A percentile compares a stretch with the other conserved stretches of the same genome.
Evolutionary conservation across 768 basidiomycete species (phyloP).

Genomic region (Strobilomyces confusus): DNA sequence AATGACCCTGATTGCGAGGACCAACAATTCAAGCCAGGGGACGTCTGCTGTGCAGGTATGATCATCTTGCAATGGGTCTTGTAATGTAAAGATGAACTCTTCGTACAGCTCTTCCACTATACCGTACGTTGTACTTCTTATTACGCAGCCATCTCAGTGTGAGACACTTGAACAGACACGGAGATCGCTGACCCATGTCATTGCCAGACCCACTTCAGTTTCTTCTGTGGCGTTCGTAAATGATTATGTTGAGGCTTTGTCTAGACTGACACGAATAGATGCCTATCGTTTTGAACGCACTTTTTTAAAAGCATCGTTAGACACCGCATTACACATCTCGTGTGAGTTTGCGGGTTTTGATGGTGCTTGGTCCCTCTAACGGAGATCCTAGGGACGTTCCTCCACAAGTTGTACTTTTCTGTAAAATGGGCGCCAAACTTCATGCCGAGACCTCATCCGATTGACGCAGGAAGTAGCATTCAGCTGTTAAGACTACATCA

Average conservation of each 20-base stretch:
- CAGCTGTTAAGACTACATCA: constrained; percentile 39
- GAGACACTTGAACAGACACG: constrained; percentile 38
- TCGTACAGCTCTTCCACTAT: constrained; percentile 53
- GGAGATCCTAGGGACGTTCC: constrained; percentile 37
- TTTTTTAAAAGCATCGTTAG: constrained; percentile 45
- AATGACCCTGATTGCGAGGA: constrained; percentile 43
- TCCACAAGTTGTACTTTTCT: constrained; percentile 46
- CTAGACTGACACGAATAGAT: constrained; percentile 34
- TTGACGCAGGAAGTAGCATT: constrained; percentile 28
- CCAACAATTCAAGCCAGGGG: constrained; percentile 55
- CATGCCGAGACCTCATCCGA: background rate
- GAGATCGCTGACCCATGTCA: background rate
- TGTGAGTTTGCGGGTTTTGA: constrained; percentile 20
- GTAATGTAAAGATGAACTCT: background rate
- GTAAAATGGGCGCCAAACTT: constrained; percentile 37
- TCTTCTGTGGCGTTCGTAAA: constrained; percentile 52
- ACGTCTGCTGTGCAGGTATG: constrained; percentile 56
- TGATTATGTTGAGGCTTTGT: background rate
- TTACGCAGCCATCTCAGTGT: background rate
- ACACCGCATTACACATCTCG: constrained; percentile 45
- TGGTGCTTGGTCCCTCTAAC: background rate
- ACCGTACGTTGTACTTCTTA: constrained; percentile 40
- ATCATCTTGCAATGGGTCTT: background rate
- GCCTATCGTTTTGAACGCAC: constrained; percentile 47
- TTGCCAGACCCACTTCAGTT: constrained; percentile 49